Evolutionary conservation across 495 filamentous ascomycete species (phyloP), one percentile per base, ranked within the genome.

Genomic region (Penicillium daleae): DNA sequence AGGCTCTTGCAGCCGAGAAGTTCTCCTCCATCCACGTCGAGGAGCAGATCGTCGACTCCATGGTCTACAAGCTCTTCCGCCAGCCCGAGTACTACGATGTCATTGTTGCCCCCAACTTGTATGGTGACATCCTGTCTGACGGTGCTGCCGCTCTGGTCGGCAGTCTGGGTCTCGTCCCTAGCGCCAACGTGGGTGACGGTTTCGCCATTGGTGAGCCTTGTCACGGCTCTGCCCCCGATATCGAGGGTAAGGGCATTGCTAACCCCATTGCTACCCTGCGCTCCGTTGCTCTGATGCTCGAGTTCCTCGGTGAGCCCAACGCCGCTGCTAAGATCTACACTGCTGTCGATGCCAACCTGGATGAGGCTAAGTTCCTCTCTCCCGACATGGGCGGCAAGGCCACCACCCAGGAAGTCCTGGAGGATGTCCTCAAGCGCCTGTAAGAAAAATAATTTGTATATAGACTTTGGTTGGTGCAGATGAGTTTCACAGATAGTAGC

Each of bases 11-110:
- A 26, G 81, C 79, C 33, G 67, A 85, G 24, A 83, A 80, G 60
- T 95, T 89, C 78, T 69, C 69, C 2, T 76, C 71, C 33, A 80
- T 98, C 32, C 78, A 79, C 27, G 85, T 96, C 52, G 96, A 99
- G 74, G 95, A 99, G 83, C 95, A 99, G 83, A 99, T 99, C 66
- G 94, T 99, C 60, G 95, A 99, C 76, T 91, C 87, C 40, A 99
- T 99, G 95, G 92, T 98, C 42, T 99, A 99, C 86, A 98, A 98
- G 83, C 89, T 99, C 48, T 97, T 98, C 88, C 92, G 92, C 17
- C 91, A 97, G 78, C 95, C 95, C 51, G 85, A 86, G 64, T 86
- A 86, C 67, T 99, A 98, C 86, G 95, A 99, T 73, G 96, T 99
- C 59, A 95, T 99, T 67, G 95, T 99, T 39, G 95, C 96, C 32